Base-by-base conservation (phyloP, 768 basidiomycete species). In the Boletus patriciae region DNA sequence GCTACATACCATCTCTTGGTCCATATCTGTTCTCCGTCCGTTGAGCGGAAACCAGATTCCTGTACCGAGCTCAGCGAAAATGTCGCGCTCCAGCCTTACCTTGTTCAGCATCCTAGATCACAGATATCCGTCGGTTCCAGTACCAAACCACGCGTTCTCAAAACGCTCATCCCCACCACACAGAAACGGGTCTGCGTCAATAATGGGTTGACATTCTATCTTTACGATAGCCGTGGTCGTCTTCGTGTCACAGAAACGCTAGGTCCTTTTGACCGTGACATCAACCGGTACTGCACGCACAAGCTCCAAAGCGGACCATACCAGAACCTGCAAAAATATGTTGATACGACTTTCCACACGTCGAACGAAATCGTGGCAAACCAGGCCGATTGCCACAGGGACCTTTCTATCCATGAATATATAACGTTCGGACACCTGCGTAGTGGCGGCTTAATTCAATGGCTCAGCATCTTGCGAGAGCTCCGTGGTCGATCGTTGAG, bases 401-500 rank as follows among this genome's bases (percentile, higher is more conserved):
- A 74, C 13, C 66, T 83, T 23, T 70, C 57, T 13, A 56, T 79
- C 4, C 79, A 82, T 23, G 80, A 83, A 50, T 77, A 69, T 25
- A 66, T 75, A 12, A 70, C 76, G 0, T 83, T 80, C 50, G 76
- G 73, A 15, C 66, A 70, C 46, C 59, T 83, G 40, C 77, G 82
- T 8, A 70, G 75, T 37, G 81, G 82, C 1, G 55, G 68, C 0
- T 64, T 54, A 8, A 59, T 83, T 0, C 82, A 83, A 43, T 82
- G 80, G 82, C 61, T 75, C 37, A 83, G 82, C 57, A 77, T 83
- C 36, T 59, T 72, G 13, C 73, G 77, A 33, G 79, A 78, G 56
- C 62, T 83, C 18, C 69, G 70, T 2, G 68, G 71, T 6, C 66
- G 71, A 23, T 59, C 61, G 2, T 59, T 83, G 50, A 73, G 69